Conservation (phyloP, 352 stramenopile species). For the Pythium utonaiense region DNA sequence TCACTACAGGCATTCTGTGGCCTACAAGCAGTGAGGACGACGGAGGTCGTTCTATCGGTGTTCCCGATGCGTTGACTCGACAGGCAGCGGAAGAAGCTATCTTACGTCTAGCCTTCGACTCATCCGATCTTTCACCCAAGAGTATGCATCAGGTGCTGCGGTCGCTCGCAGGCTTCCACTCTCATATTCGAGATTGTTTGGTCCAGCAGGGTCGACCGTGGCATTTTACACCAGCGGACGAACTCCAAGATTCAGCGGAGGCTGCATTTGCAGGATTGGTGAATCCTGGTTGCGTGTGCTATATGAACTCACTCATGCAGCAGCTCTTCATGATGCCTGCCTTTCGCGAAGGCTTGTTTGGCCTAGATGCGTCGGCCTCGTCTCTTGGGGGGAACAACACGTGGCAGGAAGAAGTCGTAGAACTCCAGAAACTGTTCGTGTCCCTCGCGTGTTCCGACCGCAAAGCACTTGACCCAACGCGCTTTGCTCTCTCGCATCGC, state of each 20-base stretch:
- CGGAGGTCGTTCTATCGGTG: background rate
- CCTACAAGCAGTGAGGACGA: background rate
- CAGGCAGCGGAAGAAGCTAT: slow-evolving; percentile 9
- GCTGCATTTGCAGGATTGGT: slow-evolving; percentile 79
- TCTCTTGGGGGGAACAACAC: slow-evolving; percentile 1
- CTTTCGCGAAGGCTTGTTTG: slow-evolving; percentile 55
- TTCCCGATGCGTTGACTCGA: slow-evolving; percentile 2
- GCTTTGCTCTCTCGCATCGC: slow-evolving; percentile 63
- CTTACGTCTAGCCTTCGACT: background rate
- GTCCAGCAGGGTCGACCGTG: slow-evolving; percentile 42
- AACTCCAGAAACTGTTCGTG: slow-evolving; percentile 74
- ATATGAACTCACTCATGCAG: slow-evolving; percentile 99
- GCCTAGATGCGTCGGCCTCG: slow-evolving; percentile 22
- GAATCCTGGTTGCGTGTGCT: slow-evolving; percentile 99
- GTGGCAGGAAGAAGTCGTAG: slow-evolving; percentile 48
- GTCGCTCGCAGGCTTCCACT: slow-evolving; percentile 5
- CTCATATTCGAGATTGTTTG: slow-evolving; percentile 1
- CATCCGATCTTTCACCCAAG: background rate
- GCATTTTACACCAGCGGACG: slow-evolving; percentile 49
- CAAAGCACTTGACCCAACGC: slow-evolving; percentile 51
- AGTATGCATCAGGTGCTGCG: background rate
- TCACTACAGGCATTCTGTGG: slow-evolving; percentile 8
- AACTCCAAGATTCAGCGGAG: slow-evolving; percentile 22
- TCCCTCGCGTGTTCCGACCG: slow-evolving; percentile 41
- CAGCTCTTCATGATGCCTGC: slow-evolving; percentile 88